Evolutionary conservation across 495 filamentous ascomycete genomes (phyloP).

Genomic region (Aspergillus taichungensis): DNA sequence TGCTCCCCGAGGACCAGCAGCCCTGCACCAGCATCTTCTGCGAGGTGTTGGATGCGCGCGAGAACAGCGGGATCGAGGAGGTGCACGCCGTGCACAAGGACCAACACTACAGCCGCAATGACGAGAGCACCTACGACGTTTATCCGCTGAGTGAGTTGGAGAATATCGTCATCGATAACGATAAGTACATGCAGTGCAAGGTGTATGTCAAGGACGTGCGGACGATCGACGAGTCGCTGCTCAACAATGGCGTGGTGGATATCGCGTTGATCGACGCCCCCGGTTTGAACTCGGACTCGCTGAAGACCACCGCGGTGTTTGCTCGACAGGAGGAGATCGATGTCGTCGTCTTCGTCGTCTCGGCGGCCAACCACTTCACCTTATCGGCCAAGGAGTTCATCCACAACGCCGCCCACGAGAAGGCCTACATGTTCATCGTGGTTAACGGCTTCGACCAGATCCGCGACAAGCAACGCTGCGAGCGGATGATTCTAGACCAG

Average conservation of each 20-base stretch:
- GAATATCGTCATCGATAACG: conserved; percentile 79
- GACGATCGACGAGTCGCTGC: conserved; percentile 81
- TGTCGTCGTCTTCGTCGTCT: conserved; percentile 97
- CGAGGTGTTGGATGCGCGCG: conserved; percentile 85
- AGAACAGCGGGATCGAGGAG: conserved; percentile 86
- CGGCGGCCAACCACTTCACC: conserved; percentile 95
- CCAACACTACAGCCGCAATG: conserved; percentile 69
- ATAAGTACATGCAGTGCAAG: conserved; percentile 87
- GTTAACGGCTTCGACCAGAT: conserved; percentile 97
- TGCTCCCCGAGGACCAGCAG: conserved; percentile 93
- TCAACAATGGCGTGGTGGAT: conserved; percentile 96
- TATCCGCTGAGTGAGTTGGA: conserved; percentile 70
- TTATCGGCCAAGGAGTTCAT: conserved; percentile 95
- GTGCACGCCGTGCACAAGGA: conserved; percentile 90
- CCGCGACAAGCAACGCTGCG: conserved; percentile 73
- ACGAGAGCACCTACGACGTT: conserved; percentile 89
- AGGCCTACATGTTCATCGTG: conserved; percentile 98
- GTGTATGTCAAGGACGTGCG: conserved; percentile 91
- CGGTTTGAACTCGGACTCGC: conserved; percentile 86
- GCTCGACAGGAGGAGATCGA: conserved; percentile 97
- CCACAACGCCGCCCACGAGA: conserved; percentile 87
- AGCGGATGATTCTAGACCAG: conserved; percentile 88
- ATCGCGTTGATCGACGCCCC: conserved; percentile 97
- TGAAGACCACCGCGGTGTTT: conserved; percentile 95
- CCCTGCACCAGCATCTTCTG: conserved; percentile 99